These are phyloP conservation scores for Gaertneriomyces semiglobifer DNA, from an alignment of 192 early-diverging fungal species.

Conservation along the genomic window DNA sequence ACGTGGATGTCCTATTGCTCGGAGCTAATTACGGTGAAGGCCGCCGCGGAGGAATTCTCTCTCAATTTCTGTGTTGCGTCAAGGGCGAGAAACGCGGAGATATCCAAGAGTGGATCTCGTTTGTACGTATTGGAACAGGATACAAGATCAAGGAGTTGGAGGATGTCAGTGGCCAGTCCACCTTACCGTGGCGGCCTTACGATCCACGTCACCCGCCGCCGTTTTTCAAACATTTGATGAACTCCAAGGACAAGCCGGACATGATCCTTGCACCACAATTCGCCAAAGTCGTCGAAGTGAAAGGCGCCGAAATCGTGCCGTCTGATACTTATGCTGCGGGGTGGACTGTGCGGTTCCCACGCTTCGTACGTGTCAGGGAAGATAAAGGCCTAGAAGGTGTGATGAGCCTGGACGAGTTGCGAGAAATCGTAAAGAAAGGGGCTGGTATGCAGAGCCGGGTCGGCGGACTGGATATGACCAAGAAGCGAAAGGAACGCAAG, in stretches of 20 bases:
- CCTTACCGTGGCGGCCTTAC: conserved; percentile 43
- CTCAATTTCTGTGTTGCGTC: conserved; percentile 51
- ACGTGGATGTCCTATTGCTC: conserved; percentile 70
- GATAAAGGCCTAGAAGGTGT: conserved; percentile 59
- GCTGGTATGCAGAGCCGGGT: conserved; percentile 39
- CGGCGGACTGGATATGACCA: background rate
- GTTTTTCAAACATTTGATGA: conserved; percentile 50
- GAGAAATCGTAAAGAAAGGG: conserved; percentile 28
- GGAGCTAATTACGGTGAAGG: conserved; percentile 65
- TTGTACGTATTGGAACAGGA: conserved; percentile 71
- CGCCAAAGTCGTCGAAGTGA: conserved; percentile 64
- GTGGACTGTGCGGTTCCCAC: conserved; percentile 74
- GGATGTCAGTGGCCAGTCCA: conserved; percentile 50
- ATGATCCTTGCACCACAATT: conserved; percentile 61
- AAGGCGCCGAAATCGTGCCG: conserved; percentile 61
- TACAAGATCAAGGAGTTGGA: conserved; percentile 60
- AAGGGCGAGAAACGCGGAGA: conserved; percentile 12
- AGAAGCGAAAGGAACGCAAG: background rate
- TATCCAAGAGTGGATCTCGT: conserved; percentile 53
- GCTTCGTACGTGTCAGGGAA: conserved; percentile 61
- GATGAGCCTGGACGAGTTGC: conserved; percentile 28
- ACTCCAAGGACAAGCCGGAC: conserved; percentile 67
- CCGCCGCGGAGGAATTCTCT: conserved; percentile 50
- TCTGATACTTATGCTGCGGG: conserved; percentile 53
- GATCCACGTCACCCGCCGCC: conserved; percentile 43